A percentile compares a stretch with the other conserved stretches of the same genome.
These are phyloP conservation scores for Phyllosticta paracitricarpa DNA, from an alignment of 2,329 filamentous ascomycete species.

Conservation along the genomic window DNA sequence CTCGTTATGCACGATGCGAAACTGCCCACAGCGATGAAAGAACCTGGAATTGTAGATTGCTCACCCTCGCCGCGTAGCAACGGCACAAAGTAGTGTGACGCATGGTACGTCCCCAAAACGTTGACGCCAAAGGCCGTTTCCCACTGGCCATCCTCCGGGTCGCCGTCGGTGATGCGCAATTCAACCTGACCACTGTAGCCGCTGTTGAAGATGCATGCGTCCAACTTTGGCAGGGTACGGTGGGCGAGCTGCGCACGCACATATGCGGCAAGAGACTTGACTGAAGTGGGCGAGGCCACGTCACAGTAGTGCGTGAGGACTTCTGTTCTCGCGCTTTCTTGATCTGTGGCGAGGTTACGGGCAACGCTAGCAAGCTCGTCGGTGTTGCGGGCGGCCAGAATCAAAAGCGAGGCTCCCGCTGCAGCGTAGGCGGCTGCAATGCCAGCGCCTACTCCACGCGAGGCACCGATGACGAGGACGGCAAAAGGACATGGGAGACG, in stretches of 20 bases:
- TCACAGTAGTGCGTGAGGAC: slow-evolving; percentile 16
- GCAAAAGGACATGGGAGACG: slow-evolving; percentile 9
- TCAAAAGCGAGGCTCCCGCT: slow-evolving; percentile 30
- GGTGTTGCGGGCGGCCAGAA: slow-evolving; percentile 31
- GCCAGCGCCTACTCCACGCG: slow-evolving; percentile 20
- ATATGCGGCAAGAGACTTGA: slow-evolving; percentile 10
- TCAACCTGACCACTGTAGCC: slow-evolving; percentile 25
- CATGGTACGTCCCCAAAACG: slow-evolving; percentile 27
- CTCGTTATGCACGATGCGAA: slow-evolving; percentile 27
- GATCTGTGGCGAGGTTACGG: not conserved
- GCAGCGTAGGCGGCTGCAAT: slow-evolving; percentile 23
- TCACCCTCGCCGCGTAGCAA: slow-evolving; percentile 11
- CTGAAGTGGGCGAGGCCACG: slow-evolving; percentile 19
- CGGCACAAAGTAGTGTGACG: slow-evolving; percentile 27
- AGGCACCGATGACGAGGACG: slow-evolving; percentile 23
- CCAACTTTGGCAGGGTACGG: not conserved
- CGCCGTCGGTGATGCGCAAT: slow-evolving; percentile 23
- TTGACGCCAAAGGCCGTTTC: slow-evolving; percentile 27
- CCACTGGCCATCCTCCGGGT: slow-evolving; percentile 22
- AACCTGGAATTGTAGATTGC: slow-evolving; percentile 11
- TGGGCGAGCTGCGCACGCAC: not conserved
- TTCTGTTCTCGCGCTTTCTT: not conserved
- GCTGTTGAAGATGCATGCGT: slow-evolving; percentile 7
- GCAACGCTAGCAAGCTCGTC: slow-evolving; percentile 19
- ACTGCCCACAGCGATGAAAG: slow-evolving; percentile 18